Percentiles rank a stretch among this genome's conserved stretches.
Evolutionary conservation across 1,139 yeast genomes (phyloP).

Genomic region (Sugiyamaella pinicola): DNA sequence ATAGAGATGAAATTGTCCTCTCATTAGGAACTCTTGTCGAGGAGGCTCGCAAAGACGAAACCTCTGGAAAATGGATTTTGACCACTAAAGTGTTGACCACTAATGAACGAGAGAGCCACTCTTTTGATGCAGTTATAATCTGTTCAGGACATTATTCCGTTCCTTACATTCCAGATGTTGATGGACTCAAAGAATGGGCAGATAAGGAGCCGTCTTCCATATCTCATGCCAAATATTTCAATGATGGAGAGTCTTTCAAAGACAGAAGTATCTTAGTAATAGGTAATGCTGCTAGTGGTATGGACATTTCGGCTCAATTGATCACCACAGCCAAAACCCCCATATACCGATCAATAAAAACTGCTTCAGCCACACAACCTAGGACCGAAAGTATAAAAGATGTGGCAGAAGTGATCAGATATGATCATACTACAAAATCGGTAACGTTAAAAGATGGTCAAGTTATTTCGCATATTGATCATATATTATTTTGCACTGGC

Average conservation of each 20-base stretch:
- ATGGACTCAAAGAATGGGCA: slow-evolving; percentile 57
- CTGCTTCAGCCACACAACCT: slow-evolving; percentile 40
- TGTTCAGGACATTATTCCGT: slow-evolving; percentile 61
- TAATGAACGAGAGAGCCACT: slow-evolving; percentile 15
- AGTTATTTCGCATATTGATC: slow-evolving; percentile 46
- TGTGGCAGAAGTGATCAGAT: slow-evolving; percentile 22
- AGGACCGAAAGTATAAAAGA: slow-evolving; percentile 16
- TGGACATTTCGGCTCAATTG: slow-evolving; percentile 59
- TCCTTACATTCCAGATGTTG: slow-evolving; percentile 57
- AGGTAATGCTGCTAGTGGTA: slow-evolving; percentile 66
- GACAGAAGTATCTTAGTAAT: slow-evolving; percentile 54
- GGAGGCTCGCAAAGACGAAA: slow-evolving; percentile 37
- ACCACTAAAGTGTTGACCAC: slow-evolving; percentile 33
- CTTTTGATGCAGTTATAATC: slow-evolving; percentile 57
- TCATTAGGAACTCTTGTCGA: slow-evolving; percentile 47
- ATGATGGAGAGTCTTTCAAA: slow-evolving; percentile 47
- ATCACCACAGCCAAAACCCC: slow-evolving; percentile 45
- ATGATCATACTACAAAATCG: slow-evolving; percentile 18
- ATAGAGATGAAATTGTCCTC: slow-evolving; percentile 36
- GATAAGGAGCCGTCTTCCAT: slow-evolving; percentile 51
- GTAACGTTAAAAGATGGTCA: slow-evolving; percentile 29
- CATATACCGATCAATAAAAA: slow-evolving; percentile 52
- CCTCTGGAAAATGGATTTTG: slow-evolving; percentile 45
- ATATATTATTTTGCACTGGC: slow-evolving; percentile 66
- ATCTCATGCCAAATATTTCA: slow-evolving; percentile 61